Evolutionary conservation across 805 yeast species (phyloP), one percentile per base, ranked within the genome.

Genomic region (Ogataea pignaliae): DNA sequence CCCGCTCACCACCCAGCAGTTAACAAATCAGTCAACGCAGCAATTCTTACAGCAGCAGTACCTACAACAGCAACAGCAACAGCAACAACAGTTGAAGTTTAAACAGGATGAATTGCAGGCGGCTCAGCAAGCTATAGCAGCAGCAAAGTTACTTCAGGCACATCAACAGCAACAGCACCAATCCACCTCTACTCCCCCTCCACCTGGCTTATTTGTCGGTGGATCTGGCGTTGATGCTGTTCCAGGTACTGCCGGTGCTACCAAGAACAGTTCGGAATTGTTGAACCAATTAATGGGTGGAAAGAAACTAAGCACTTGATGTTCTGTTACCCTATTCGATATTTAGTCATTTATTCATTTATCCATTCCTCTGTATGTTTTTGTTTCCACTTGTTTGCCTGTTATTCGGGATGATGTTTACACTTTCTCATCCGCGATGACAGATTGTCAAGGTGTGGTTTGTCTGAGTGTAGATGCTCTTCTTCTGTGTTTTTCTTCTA

Each of bases 271-370:
- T 47, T 81, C 88, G 34, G 96, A 88, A 59, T 73, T 89, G 57
- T 73, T 89, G 55, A 87, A 81, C 45, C 97, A 88, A 63, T 71
- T 89, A 59, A 83, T 89, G 81, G 83, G 83, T 54, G 95, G 95
- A 28, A 86, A 84, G 48, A 60, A 59, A 34, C 52, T 60, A 7
- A 21, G 26, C 7, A 7, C 26, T 21, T 21, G 26, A 21, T 21
- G 26, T 21, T n/a, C n/a, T n/a, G n/a, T n/a, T n/a, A n/a, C n/a
- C 31, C 31, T 12, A 29, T 12, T 29, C 31, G 12, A 29, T 29
- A 29, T 29, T 29, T 29, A 10, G 8, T 9, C n/a, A 32, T 17
- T 35, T n/a, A 21, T 21, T 21, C 26, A 21, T 21, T 21, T 21
- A 21, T 7, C 26, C 26, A 21, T 21, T n/a, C n/a, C n/a, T n/a